These are phyloP conservation scores for Phytophthora uliginosa DNA, from an alignment of 352 stramenopile genomes.

Conservation along the genomic window DNA sequence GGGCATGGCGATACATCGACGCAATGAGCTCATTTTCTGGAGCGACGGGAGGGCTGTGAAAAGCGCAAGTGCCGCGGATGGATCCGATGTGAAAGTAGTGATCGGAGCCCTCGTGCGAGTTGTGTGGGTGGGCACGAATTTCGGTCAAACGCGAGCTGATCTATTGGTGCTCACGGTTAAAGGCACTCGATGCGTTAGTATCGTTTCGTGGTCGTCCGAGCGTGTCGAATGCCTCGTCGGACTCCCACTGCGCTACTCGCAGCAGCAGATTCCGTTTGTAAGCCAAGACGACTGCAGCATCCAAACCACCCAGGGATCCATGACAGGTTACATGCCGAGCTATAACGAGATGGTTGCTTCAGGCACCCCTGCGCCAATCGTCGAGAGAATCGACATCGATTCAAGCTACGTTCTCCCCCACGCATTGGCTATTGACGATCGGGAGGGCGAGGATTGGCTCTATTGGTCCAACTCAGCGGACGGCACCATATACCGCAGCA, in stretches of 20 bases:
- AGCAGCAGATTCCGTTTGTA: constrained; percentile 25
- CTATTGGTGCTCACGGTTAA: constrained; percentile 53
- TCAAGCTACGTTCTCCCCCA: constrained; percentile 50
- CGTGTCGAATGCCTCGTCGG: constrained; percentile 70
- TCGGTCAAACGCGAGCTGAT: constrained; percentile 42
- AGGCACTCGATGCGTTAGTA: constrained; percentile 49
- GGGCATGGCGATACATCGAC: constrained; percentile 52
- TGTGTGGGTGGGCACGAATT: constrained; percentile 69
- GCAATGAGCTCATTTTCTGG: constrained; percentile 56
- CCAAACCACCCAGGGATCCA: constrained; percentile 52
- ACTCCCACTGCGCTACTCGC: constrained; percentile 41
- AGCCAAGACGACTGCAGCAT: constrained; percentile 60
- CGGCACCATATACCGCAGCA: constrained; percentile 72
- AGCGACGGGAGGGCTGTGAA: constrained; percentile 64
- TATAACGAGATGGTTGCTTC: constrained; percentile 63
- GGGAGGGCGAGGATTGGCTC: constrained; percentile 44
- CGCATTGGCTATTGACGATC: constrained; percentile 56
- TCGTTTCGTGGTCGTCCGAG: constrained; percentile 50
- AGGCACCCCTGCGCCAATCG: constrained; percentile 59
- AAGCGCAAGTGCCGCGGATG: constrained; percentile 29
- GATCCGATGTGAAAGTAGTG: constrained; percentile 30
- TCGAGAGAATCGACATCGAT: constrained; percentile 56
- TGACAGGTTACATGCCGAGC: constrained; percentile 55
- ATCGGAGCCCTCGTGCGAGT: constrained; percentile 56
- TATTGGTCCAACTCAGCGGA: constrained; percentile 84